phyloP scores from a whole-genome alignment of 148 eudicot genomes.

The Pharnaceum exiguum region DNA sequence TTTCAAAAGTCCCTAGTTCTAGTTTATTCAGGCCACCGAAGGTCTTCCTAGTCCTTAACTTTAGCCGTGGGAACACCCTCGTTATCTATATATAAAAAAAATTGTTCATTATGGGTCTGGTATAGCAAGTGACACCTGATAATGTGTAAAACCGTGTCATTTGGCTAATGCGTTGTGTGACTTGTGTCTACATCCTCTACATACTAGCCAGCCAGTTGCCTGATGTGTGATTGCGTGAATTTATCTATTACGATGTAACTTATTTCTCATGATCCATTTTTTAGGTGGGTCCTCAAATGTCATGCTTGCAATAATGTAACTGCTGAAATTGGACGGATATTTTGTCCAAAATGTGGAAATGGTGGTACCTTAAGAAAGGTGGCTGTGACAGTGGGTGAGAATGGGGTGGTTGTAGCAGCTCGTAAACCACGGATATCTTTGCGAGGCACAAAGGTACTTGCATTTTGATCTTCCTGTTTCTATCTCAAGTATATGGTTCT shows the following conservation, averaged over 20 bases:
- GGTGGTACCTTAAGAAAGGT: conserved; percentile 96
- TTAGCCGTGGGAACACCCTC: no score
- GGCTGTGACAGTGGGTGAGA: conserved; percentile 89
- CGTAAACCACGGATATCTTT: conserved; percentile 76
- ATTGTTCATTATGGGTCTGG: no score
- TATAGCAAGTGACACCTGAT: no score
- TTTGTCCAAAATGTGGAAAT: conserved; percentile 92
- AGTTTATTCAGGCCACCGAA: no score
- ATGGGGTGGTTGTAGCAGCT: conserved; percentile 72
- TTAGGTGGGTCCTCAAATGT: conserved; percentile 94
- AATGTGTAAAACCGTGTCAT: no score
- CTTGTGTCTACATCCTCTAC: background rate
- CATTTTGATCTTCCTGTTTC: background rate
- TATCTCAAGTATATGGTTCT: background rate
- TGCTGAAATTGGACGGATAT: conserved; percentile 69
- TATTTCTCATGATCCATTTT: background rate
- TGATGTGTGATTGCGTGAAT: background rate
- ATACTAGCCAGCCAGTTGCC: background rate
- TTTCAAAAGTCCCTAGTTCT: no score
- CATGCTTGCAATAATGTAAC: conserved; percentile 93
- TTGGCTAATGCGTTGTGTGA: background rate
- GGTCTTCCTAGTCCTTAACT: no score
- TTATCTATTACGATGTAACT: background rate
- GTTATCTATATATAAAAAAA: no score
- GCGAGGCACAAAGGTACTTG: conserved; percentile 80